Base-by-base conservation (phyloP, 176 grass and related monocot genomes). In the Panicum miliaceum region DNA sequence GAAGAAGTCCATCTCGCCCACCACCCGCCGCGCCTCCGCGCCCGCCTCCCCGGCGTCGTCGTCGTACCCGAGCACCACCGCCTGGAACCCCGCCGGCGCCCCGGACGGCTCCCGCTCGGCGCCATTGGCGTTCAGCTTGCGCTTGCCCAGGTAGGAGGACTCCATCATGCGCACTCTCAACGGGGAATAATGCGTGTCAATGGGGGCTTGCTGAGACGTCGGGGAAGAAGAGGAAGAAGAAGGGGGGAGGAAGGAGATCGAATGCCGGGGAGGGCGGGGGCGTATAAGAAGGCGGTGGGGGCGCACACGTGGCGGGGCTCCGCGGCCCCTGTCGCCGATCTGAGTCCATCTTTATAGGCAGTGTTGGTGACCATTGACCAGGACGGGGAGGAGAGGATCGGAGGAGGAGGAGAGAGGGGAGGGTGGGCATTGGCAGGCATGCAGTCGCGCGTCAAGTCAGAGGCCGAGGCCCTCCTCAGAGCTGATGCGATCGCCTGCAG, bases 1-100 rank as follows among this genome's bases (percentile, higher is more conserved):
- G 87, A 98, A 98, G 82, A 98, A 98, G 79, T 98, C 95, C 62
- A 93, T 89, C 89, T 93, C 94, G 14, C 80, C 87, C 27, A 29
- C 72, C 7, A n/a, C 64, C 53, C 82, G 71, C 13, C 29, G 35
- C 5, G 61, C 73, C 78, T 9, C 50, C 35, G 4, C 6, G 3
- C 35, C 43, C 6, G 0, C 58, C 6, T 0, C 67, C 9, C 8
- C 64, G 15, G 5, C 77, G 52, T 14, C n/a, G 52, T 14, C n/a
- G 40, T 37, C 79, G 52, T 29, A 88, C 27, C 85, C 61, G 23
- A 78, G 7, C 64, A 4, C 36, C 41, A 5, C 81, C 6, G 12
- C 23, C 74, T 36, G 82, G 81, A 74, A 73, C 48, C 14, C 43
- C 1, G 45, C 11, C 45, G 45, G 41, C 41, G 41, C 41, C 41